Evolutionary conservation across 257 asterid species (phyloP), one percentile per base, ranked within the genome.

Genomic region (Nicotiana attenuata): DNA sequence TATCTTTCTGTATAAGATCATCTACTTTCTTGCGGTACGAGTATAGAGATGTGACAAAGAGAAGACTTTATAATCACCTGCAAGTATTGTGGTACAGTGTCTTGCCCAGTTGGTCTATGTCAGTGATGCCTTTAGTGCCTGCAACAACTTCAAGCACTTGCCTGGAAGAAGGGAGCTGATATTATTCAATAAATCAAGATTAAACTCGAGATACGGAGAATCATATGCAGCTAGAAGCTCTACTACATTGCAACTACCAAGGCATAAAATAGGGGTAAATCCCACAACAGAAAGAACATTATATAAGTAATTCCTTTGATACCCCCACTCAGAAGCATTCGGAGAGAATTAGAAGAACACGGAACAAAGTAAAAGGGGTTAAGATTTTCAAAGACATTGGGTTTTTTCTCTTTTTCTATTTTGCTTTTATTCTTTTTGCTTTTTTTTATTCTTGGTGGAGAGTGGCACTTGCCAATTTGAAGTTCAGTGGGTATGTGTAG

Each of bases 121-220:
- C 95, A 77, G 89, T 78, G 68, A 91, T 87, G 75, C 97, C 97
- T 88, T 92, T 92, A 86, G 97, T 90, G 76, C 97, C 98, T 80
- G 93, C 98, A 47, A 96, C 94, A 82, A 92, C 99, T 87, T 96
- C 99, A 73, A 96, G 97, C 17, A 94, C 97, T 92, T 96, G 99
- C 88, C 97, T 95, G 87, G 80, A 81, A 76, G 20, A 45, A 65
- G 33, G 20, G 78, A 35, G 20, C 45, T 1, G 77, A 69, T 41
- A 38, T n/a, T 69, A n/a, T 69, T 69, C 77, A 69, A 69, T 29
- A 69, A n/a, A 69, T 69, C 77, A 69, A 69, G 77, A 20, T 69
- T 28, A 41, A 69, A 69, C 33, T 69, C n/a, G n/a, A 69, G n/a
- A 41, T 69, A 69, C 77, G 5, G 19, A 41, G 57, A 69, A 11